These are phyloP conservation scores for Lophiotrema nucula DNA, from an alignment of 495 filamentous ascomycete species.

Conservation along the genomic window DNA sequence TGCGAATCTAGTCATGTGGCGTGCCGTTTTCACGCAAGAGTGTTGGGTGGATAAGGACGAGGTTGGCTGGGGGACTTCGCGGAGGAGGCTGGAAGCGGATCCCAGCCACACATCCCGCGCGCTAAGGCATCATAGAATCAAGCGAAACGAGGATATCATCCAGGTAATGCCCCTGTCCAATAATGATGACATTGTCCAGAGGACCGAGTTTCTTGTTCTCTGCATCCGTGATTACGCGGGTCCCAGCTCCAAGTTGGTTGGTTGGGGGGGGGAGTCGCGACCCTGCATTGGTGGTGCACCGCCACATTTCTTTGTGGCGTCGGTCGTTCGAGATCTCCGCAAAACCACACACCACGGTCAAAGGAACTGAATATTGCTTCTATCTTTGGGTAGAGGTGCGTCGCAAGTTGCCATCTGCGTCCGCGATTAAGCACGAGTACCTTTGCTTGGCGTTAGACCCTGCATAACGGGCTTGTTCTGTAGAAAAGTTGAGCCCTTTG, in stretches of 20 bases:
- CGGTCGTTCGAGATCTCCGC: background rate
- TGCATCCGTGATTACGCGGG: no score
- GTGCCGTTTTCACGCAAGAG: slow-evolving; percentile 10
- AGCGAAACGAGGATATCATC: no score
- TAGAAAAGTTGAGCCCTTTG: slow-evolving; percentile 18
- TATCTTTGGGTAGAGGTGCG: no score
- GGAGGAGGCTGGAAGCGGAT: slow-evolving; percentile 19
- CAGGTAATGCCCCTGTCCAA: no score
- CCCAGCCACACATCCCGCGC: slow-evolving; percentile 11
- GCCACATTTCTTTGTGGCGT: background rate
- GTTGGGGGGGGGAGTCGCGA: background rate
- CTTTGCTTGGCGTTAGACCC: slow-evolving; percentile 1
- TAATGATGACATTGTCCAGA: no score
- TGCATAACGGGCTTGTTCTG: slow-evolving; percentile 18
- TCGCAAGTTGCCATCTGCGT: no score
- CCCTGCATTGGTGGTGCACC: background rate
- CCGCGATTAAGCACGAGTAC: background rate
- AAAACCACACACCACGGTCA: no score
- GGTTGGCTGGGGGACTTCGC: slow-evolving; percentile 21
- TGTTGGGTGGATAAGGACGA: slow-evolving; percentile 30
- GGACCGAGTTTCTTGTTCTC: no score
- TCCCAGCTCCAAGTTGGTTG: no score
- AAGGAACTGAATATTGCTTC: no score
- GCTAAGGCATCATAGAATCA: background rate
- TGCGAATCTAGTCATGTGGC: slow-evolving; percentile 15